Base-by-base conservation (phyloP, 176 grass and related monocot genomes). In the Phoenix roebelenii region DNA sequence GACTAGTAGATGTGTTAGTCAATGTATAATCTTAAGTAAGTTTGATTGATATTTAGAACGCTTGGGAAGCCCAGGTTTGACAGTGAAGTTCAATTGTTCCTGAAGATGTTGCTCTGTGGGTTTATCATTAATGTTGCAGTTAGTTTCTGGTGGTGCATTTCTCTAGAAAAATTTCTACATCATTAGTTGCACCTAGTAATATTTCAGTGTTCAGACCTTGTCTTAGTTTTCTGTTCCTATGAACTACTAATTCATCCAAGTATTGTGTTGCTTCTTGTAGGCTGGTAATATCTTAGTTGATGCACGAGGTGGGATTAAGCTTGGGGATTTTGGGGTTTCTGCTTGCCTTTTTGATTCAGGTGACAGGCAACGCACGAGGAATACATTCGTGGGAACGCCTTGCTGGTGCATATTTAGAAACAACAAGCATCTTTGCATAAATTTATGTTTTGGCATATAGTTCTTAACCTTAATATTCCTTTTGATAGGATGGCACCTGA, bases 281-380 rank as follows among this genome's bases (percentile, higher is more conserved):
- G 93, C 93, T 85, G 93, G 93, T 70, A 98, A 98, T 76, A 98
- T 98, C 44, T 79, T 98, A 60, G 84, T 89, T 0, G 84, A 98
- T 85, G 62, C 76, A 78, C 61, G 68, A 28, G 84, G 84, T 54
- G 84, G 75, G 73, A 59, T 92, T 76, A 98, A 98, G 75, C 93
- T 98, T 55, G 87, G 84, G 65, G 93, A 97, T 67, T 97, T 91
- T 76, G 93, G 93, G 50, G 93, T 97, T 65, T 97, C 93, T 64
- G 93, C 87, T 63, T 97, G 93, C 78, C 81, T 97, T 70, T 97
- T 97, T 73, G 87, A 98, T 64, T 81, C 83, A 18, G 87, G 93
- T 73, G 87, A 85, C 49, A 85, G 93, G 50, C 93, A 88, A 58
- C 82, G 87, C 51, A 76, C 81, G 23, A 91, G 92, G 66, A 98